Evolutionary conservation across 495 filamentous ascomycete genomes (phyloP).

Genomic region (Sordaria brevicollis): DNA sequence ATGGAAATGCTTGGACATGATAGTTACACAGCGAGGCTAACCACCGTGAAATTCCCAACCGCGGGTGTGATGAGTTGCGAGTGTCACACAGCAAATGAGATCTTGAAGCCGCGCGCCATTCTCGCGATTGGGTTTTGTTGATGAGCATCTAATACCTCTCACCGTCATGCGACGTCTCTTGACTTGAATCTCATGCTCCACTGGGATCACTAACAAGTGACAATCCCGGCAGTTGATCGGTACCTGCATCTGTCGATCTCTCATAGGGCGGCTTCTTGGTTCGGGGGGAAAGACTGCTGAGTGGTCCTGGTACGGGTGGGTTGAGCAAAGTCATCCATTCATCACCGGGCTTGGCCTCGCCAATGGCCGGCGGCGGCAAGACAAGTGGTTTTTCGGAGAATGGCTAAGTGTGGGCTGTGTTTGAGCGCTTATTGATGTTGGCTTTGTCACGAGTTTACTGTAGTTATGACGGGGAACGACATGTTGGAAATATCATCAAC

Average conservation of each 20-base stretch:
- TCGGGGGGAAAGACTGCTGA: not conserved
- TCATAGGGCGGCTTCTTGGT: not conserved
- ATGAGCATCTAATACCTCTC: not conserved
- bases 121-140: not conserved
- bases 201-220: not conserved
- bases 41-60: not conserved
- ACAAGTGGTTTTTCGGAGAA: not conserved
- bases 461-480: not conserved
- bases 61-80: not conserved
- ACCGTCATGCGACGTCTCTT: not conserved
- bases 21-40: not conserved
- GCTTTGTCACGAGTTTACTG: too few relatives aligned
- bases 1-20: not conserved
- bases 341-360: not conserved
- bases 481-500: not conserved
- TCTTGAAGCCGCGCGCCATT: not conserved
- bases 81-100: not conserved
- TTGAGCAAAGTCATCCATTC: too few relatives aligned
- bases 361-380: not conserved
- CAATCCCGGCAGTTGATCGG: not conserved
- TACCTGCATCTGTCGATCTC: not conserved
- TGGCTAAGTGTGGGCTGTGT: not conserved
- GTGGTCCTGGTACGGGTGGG: not conserved
- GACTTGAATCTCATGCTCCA: not conserved
- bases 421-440: not conserved